Evolutionary conservation across 2,329 filamentous ascomycete species (phyloP).

Genomic region (Sordariomycetes sp.): DNA sequence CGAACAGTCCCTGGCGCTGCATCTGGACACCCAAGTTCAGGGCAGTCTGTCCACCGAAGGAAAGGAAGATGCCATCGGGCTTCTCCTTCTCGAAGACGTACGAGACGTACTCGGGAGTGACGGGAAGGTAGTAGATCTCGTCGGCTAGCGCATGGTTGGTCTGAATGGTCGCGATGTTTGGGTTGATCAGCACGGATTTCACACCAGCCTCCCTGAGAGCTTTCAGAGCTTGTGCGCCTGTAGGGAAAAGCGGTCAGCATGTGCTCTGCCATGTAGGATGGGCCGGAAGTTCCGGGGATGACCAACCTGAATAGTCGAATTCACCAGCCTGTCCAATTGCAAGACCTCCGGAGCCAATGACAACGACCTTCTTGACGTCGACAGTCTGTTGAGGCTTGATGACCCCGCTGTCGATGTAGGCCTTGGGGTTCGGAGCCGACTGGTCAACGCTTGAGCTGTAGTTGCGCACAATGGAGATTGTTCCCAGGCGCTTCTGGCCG

Average conservation of each 20-base stretch:
- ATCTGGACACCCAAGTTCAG: constrained; percentile 96
- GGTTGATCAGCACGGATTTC: constrained; percentile 87
- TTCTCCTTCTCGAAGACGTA: constrained; percentile 95
- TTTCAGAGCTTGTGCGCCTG: constrained; percentile 92
- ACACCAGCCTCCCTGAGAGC: constrained; percentile 94
- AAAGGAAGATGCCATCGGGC: constrained; percentile 94
- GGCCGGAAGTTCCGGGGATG: too few species aligned
- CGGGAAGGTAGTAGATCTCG: constrained; percentile 95
- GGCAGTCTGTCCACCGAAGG: constrained; percentile 94
- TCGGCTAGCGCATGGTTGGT: constrained; percentile 94
- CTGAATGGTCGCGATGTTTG: constrained; percentile 97
- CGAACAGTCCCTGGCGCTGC: constrained; percentile 91
- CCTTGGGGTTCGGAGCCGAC: constrained; percentile 70
- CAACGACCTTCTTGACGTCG: constrained; percentile 92
- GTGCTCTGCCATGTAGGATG: constrained; percentile 3
- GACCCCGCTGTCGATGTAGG: constrained; percentile 81
- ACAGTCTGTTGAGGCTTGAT: constrained; percentile 73
- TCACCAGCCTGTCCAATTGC: constrained; percentile 97
- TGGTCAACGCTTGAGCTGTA: constrained; percentile 42
- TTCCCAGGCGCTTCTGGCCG: constrained; percentile 34
- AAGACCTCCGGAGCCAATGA: constrained; percentile 91
- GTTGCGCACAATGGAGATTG: constrained; percentile 31
- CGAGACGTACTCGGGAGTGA: constrained; percentile 94
- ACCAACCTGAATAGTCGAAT: constrained; percentile 94
- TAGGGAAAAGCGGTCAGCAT: constrained; percentile 1